Base-by-base conservation (phyloP, 1,284 basidiomycete genomes). In the Leccinum fallax region DNA sequence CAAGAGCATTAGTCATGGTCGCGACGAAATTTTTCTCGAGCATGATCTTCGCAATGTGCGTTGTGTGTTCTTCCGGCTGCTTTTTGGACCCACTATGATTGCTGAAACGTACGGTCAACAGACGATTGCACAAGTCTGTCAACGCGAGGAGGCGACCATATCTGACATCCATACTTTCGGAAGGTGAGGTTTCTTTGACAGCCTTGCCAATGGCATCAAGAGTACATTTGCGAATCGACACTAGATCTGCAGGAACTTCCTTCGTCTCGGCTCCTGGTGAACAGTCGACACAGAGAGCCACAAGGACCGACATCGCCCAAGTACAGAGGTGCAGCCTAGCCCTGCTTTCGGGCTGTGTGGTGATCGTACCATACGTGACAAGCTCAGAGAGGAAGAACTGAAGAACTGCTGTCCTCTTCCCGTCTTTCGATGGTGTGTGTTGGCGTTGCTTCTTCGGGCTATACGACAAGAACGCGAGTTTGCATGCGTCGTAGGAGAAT, bases 1-100 rank as follows among this genome's bases (percentile, higher is more conserved):
- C 90, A 9, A 98, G 83, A 11, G 95, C 92, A 57, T 83, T 90
- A 0, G 97, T 98, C 36, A 99, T 81, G 4, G 92, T 89, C 6
- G 91, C 85, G 21, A 98, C 97, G 70, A 93, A 97, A 73, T 94
- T 95, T 81, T 98, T 98, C 81, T 99, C 97, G 53, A 99, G 79
- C 97, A 99, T 99, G 65, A 96, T 85, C 80, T 98, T 99, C 49
- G 97, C 95, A 61, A 98, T 85, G 66, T 98, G 95, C 16, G 95
- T 90, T 3, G 92, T 90, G 11, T 86, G 82, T 57, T 97, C 96
- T 51, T 96, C 93, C 62, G 85, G 82, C 34, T 84, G 79, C 71
- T 91, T 90, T 56, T 87, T 85, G 32, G 81, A 76, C 10, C 77
- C 77, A 21, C 76, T 75, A 66, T 32, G 30, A 32, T 85, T 75